Evolutionary conservation across 2,329 filamentous ascomycete genomes (phyloP), one percentile per base, ranked within the genome.

Genomic region (Alternaria consortialis): DNA sequence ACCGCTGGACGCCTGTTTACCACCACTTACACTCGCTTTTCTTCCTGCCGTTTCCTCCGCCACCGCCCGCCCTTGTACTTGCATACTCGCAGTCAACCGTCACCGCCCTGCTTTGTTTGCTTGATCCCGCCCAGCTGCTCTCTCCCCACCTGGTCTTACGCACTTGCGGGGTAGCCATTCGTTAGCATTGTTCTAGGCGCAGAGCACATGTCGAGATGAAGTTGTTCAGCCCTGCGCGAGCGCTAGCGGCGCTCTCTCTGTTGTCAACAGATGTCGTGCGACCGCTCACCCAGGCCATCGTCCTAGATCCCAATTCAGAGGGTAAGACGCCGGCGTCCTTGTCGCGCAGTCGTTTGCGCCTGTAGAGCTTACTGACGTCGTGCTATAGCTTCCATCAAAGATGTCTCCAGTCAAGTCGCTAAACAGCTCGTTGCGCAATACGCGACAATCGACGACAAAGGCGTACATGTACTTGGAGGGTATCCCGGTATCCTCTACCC

Each of bases 371-470:
- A 2, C 56, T 69, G 17, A 69, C 32, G 7, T 32, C 15, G 29
- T 23, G 7, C 27, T 12, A 13, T 63, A 76, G 83, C 78, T 15
- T 84, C 82, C 2, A 82, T 85, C 63, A 84, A 82, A 60, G 68
- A 74, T 55, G 81, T 82, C 15, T 79, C 83, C 7, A 79, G 78
- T 53, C 76, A 77, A 20, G 73, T 83, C 52, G 82, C 82, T 5
- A 78, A 77, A 63, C 79, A 80, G 44, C 82, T 87, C 77, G 83
- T 87, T 71, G 77, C 74, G 27, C 84, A 84, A 63, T 87, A 87
- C 66, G 84, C 81, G 1, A 82, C 80, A 27, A 82, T 83, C 54
- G 70, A 79, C 31, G 79, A 82, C n/a, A 84, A 83, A 32, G 82
- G 85, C 61, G 43, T 63, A 8, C 63, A 67, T 44, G 62, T 70